Base-by-base conservation (phyloP, 768 basidiomycete species). In the Podaxis rugospora region DNA sequence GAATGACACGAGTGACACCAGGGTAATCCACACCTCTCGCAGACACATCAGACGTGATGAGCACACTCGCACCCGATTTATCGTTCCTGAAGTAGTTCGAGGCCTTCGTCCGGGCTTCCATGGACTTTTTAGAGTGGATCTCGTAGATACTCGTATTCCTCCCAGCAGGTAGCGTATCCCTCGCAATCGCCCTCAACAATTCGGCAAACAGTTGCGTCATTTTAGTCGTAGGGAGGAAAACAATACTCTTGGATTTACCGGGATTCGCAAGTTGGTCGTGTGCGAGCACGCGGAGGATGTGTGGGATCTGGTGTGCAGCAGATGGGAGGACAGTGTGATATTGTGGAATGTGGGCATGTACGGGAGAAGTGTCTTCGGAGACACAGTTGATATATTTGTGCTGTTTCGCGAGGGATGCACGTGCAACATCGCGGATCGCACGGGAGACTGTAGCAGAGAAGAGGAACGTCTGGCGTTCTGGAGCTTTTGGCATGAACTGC, bases 21-120 rank as follows among this genome's bases (percentile, higher is more conserved):
- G 93, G 93, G 70, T 95, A 96, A 71, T 96, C 92, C 49, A 95
- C 83, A 14, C 92, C 92, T 60, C 93, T 84, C 21, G 93, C 92
- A 28, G 92, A 94, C 4, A 96, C 87, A 65, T 96, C 94, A 1
- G 93, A 94, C 3, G 87, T 90, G 65, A 97, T 78, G 55, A 96
- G 82, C 32, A 97, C 76, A 2, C 83, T 76, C 0, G 86, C 81
- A 4, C 78, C 78, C 1, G 74, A 69, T 16, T 64, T 78, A 64
- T 88, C 84, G 1, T 62, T n/a, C 59, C 87, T 78, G 80, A 93
- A 95, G 10, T 64, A 55, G 13, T 82, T 78, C 1, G 89, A 89
- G 0, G 85, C 80, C 2, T 66, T 68, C 5, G 82, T 79, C 28
- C 93, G 87, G 16, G 72, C 61, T 0, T 79, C 70, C 81, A 90